Percentiles rank a stretch among this genome's conserved stretches.
phyloP scores from a whole-genome alignment of 2,329 filamentous ascomycete species.

The Pseudogymnoascus sp. region DNA sequence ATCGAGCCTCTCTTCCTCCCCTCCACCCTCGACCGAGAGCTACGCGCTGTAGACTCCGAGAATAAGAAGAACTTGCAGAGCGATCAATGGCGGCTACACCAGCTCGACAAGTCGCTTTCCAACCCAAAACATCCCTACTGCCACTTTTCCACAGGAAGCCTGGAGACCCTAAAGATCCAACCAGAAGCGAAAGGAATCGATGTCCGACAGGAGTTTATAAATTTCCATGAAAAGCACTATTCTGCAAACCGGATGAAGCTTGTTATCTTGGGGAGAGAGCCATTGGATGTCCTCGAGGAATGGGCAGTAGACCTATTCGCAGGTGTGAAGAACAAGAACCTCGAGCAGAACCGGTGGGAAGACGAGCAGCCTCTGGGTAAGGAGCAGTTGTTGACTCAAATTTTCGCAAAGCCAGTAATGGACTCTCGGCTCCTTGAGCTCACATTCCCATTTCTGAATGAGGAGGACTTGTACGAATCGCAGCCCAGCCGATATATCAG shows the following conservation, averaged over 20 bases:
- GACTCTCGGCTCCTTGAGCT: conserved; percentile 58
- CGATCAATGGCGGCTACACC: conserved; percentile 62
- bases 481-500: conserved; percentile 63
- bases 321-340: conserved; percentile 57
- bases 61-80: conserved; percentile 75
- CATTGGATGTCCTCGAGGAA: conserved; percentile 55
- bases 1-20: conserved; percentile 62
- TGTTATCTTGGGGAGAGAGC: conserved; percentile 58
- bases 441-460: conserved; percentile 60
- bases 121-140: conserved; percentile 63
- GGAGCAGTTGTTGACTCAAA: conserved; percentile 53
- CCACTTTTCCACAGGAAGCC: conserved; percentile 66
- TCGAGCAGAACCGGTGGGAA: conserved; percentile 59
- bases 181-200: conserved; percentile 59
- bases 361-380: conserved; percentile 49
- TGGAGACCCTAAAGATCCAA: conserved; percentile 60
- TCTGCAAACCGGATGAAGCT: conserved; percentile 70
- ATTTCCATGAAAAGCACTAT: conserved; percentile 63
- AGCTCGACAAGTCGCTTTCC: conserved; percentile 61
- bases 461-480: conserved; percentile 57
- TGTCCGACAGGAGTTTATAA: conserved; percentile 63
- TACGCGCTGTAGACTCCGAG: conserved; percentile 66
- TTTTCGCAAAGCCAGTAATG: conserved; percentile 66
- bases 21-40: conserved; percentile 60
- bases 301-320: conserved; percentile 64